Percentiles rank a stretch among this genome's conserved stretches.
Evolutionary conservation across 805 yeast species (phyloP).

Genomic region (Ogataea angusta): DNA sequence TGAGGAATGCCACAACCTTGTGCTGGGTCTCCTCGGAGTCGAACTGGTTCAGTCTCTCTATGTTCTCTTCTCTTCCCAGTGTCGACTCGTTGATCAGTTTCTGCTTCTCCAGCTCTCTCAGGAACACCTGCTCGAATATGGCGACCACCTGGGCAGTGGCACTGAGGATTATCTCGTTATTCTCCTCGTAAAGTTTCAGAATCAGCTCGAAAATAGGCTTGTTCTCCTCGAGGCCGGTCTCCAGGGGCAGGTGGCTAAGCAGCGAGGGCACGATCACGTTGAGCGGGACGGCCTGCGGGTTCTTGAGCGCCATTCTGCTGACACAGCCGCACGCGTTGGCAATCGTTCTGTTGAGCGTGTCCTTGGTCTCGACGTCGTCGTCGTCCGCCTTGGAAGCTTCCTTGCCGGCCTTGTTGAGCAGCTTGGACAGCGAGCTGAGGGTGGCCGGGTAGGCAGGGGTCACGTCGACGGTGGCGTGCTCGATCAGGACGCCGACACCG

Average conservation of each 20-base stretch:
- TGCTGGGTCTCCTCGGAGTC: constrained; percentile 61
- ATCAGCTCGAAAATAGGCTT: constrained; percentile 82
- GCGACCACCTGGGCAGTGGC: constrained; percentile 63
- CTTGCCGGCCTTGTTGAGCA: constrained; percentile 75
- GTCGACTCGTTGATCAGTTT: constrained; percentile 71
- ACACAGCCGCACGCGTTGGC: constrained; percentile 98
- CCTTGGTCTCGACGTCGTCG: constrained; percentile 75
- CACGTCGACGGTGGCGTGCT: constrained; percentile 50
- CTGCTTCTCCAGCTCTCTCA: constrained; percentile 71
- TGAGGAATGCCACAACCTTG: constrained; percentile 67
- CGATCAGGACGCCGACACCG: constrained; percentile 81
- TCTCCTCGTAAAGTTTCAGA: constrained; percentile 63
- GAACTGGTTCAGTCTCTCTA: constrained; percentile 77
- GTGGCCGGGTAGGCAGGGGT: constrained; percentile 64
- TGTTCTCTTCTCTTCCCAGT: constrained; percentile 79
- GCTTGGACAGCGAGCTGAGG: constrained; percentile 62
- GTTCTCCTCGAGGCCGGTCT: constrained; percentile 89
- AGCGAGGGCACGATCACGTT: constrained; percentile 72
- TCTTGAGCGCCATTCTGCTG: constrained; percentile 80
- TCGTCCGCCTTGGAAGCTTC: constrained; percentile 57
- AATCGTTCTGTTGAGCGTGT: constrained; percentile 74
- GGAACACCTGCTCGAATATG: constrained; percentile 66
- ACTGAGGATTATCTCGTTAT: constrained; percentile 50
- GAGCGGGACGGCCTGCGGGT: constrained; percentile 70
- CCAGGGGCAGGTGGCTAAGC: constrained; percentile 76